Base-by-base conservation (phyloP, 805 yeast species). In the Blastobotrys muscicola region DNA sequence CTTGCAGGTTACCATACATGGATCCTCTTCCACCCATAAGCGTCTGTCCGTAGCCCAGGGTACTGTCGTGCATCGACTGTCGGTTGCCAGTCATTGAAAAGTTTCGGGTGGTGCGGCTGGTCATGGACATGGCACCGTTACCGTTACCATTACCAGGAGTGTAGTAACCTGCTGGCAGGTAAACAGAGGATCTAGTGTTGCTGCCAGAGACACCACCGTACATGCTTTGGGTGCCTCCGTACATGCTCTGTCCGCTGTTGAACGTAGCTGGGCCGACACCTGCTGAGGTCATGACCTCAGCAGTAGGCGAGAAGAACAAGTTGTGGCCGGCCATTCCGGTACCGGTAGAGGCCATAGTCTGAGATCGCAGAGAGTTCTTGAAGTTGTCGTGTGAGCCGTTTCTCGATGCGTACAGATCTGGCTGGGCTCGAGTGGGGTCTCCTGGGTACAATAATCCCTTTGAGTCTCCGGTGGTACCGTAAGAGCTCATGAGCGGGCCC, bases 241-340 rank as follows among this genome's bases (percentile, higher is more conserved):
- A 20, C 26, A 20, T 20, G 26, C 26, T 20, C 26, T 20, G 26
- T 4, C 26, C 26, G 26, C 26, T 20, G 26, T 11, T 13, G 23
- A 10, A 13, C 32, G 35, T 11, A 4, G 37, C 44, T 41, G n/a
- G 47, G 12, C 47, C 50, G 8, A 36, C 46, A 26, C 51, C 42
- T 33, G 61, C 62, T 20, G 71, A 72, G 44, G 68, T 67, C 74
- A 79, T 73, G 12, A 80, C 81, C 54, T 82, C 86, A 12, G 79
- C 80, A 1, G 94, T 85, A 30, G 94, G 94, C 2, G 92, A 83
- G 42, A 83, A 75, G 60, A 81, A 85, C 73, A 80, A 53, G 48
- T 43, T 45, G 20, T 40, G 42, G 42, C 46, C 49, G 8, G 49
- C 43, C 38, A 43, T 36, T 20, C 26, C 26, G 26, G 26, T 20